Conservation (phyloP, 2,329 filamentous ascomycete species). For the Fusarium sp. region DNA sequence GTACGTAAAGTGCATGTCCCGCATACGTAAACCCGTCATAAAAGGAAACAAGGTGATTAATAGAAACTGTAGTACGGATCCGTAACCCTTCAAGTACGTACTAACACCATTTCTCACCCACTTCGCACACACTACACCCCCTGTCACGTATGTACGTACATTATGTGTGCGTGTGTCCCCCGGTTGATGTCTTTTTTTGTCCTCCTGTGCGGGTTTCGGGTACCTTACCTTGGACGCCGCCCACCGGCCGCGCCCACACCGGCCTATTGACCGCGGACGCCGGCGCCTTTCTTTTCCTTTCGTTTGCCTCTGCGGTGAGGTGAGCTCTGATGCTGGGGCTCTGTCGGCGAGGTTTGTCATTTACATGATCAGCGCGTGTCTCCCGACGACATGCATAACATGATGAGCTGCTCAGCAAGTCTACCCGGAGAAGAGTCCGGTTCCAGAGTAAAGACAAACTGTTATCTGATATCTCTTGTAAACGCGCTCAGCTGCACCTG, state of each 20-base stretch:
- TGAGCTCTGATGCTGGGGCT: neutral
- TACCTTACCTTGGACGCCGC: slow-evolving; percentile 41
- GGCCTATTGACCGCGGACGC: slow-evolving; percentile 19
- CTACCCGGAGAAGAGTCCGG: neutral
- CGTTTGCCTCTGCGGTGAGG: neutral
- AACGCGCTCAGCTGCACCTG: slow-evolving; percentile 2
- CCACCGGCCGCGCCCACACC: slow-evolving; percentile 28
- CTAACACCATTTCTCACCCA: neutral
- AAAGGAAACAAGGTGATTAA: neutral
- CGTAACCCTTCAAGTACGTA: neutral
- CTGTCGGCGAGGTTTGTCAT: neutral
- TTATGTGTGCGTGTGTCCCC: neutral
- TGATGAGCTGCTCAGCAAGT: neutral
- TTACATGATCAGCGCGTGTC: neutral
- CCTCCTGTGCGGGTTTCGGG: slow-evolving; percentile 30
- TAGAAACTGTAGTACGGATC: neutral
- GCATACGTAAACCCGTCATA: neutral
- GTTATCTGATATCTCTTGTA: neutral
- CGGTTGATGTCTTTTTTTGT: slow-evolving; percentile 3
- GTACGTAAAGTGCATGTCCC: neutral
- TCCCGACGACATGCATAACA: neutral
- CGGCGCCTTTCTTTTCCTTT: neutral
- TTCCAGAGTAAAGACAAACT: neutral
- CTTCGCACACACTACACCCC: neutral
- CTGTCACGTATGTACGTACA: neutral